Evolutionary conservation across 148 eudicot species (phyloP).

Genomic region (Dysphania ambrosioides): DNA sequence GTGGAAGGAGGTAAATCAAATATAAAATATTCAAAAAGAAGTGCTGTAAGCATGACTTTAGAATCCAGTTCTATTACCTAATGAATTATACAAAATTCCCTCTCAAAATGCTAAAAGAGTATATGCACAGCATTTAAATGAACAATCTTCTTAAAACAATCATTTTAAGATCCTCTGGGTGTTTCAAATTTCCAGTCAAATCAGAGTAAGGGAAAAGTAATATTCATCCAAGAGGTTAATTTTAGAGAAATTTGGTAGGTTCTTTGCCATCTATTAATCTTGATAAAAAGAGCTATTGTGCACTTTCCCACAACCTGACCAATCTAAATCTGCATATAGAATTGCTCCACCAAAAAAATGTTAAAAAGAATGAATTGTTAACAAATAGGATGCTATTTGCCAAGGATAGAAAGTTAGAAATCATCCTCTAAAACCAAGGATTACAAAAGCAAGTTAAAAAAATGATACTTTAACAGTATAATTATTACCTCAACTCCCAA

Average conservation of each 20-base stretch:
- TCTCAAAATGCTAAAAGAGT: not conserved
- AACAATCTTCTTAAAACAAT: not conserved
- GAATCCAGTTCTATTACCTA: not conserved
- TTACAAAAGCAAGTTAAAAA: not conserved
- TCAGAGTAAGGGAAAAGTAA: not conserved
- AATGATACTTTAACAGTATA: not conserved
- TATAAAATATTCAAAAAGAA: not conserved
- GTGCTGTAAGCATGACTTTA: not conserved
- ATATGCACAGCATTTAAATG: not conserved
- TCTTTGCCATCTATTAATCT: not conserved
- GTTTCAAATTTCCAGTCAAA: not conserved
- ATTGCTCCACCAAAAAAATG: not conserved
- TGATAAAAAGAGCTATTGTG: not conserved
- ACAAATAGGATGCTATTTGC: not conserved
- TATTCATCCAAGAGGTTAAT: not conserved
- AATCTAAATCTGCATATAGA: not conserved
- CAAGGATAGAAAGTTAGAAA: not conserved
- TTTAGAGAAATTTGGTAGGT: not conserved
- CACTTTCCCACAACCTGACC: not conserved
- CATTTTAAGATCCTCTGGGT: not conserved
- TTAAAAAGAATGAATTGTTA: not conserved
- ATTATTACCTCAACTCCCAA: conserved; percentile 80
- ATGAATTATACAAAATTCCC: not conserved
- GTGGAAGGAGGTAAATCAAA: not conserved
- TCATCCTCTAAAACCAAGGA: not conserved